These are phyloP conservation scores for Salinomyces thailandicus DNA, from an alignment of 2,329 filamentous ascomycete species.

Conservation along the genomic window DNA sequence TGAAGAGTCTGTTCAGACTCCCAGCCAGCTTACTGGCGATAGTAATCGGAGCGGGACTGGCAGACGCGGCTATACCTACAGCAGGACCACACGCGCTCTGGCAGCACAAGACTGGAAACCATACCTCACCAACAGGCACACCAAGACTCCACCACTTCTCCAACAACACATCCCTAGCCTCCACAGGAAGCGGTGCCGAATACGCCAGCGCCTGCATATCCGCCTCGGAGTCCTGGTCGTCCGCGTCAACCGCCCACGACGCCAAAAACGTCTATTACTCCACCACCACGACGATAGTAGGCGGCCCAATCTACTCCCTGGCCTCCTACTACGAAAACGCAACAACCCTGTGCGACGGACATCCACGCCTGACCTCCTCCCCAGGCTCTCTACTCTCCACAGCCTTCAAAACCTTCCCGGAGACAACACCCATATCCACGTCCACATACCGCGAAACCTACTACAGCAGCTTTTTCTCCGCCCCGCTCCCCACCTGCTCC, in stretches of 20 bases:
- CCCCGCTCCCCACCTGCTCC: slow-evolving; percentile 16
- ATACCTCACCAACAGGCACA: not conserved
- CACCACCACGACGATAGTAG: slow-evolving; percentile 6
- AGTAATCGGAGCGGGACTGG: not conserved
- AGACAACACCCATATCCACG: slow-evolving; percentile 5
- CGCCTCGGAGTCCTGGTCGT: slow-evolving; percentile 1
- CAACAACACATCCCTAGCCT: not conserved
- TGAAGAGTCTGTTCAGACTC: slow-evolving; percentile 2
- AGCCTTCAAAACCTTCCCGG: slow-evolving; percentile 7
- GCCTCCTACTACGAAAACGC: slow-evolving; percentile 21
- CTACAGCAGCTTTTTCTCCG: slow-evolving; percentile 7
- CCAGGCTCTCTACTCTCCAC: slow-evolving; percentile 15
- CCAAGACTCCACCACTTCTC: not conserved
- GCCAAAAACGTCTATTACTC: not conserved
- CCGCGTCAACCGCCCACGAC: slow-evolving; percentile 1
- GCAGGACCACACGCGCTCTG: too few species aligned
- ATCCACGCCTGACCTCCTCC: slow-evolving; percentile 18
- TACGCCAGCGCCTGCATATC: slow-evolving; percentile 4
- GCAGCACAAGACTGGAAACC: too few species aligned
- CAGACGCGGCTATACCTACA: not conserved
- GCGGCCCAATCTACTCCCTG: slow-evolving; percentile 9
- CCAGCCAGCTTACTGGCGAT: slow-evolving; percentile 3
- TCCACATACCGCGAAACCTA: slow-evolving; percentile 7
- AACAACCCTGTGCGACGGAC: slow-evolving; percentile 23
- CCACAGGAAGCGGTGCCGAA: not conserved